Percentiles rank a stretch among this genome's conserved stretches.
phyloP scores from a whole-genome alignment of 2,329 filamentous ascomycete species.

The Remersonia thermophila region DNA sequence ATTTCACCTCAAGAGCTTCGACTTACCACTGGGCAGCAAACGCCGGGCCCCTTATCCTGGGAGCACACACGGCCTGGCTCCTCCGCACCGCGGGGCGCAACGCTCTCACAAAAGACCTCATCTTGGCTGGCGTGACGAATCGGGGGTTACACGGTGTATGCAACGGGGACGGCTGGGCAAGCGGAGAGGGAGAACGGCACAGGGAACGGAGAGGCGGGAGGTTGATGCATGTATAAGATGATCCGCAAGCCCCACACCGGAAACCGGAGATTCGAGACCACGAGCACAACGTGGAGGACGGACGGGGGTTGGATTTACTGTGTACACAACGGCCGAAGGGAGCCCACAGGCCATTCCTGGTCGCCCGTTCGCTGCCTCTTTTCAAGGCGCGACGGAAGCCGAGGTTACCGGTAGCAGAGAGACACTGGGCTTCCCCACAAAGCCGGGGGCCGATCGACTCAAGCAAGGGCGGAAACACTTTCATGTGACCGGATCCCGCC shows the following conservation, averaged over 20 bases:
- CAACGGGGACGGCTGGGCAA: neutral
- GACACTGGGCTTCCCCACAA: conserved; percentile 6
- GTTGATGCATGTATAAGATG: neutral
- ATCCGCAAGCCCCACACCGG: conserved; percentile 3
- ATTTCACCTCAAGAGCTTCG: neutral
- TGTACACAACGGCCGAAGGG: conserved; percentile 4
- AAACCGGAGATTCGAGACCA: neutral
- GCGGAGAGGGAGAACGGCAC: neutral
- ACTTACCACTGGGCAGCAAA: conserved; percentile 16
- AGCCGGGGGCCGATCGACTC: neutral
- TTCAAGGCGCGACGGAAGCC: conserved; percentile 6
- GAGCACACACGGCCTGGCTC: conserved; percentile 24
- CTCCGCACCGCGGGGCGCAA: conserved; percentile 39
- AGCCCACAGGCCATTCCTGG: neutral
- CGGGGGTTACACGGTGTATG: no score
- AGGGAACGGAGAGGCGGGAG: neutral
- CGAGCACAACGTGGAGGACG: no score
- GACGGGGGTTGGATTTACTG: conserved; percentile 1
- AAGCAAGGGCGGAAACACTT: neutral
- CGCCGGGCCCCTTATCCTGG: conserved; percentile 22
- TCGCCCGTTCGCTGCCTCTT: neutral
- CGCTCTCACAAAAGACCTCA: conserved; percentile 39
- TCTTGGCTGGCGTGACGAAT: conserved; percentile 19
- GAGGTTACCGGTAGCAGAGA: conserved; percentile 10
- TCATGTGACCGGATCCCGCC: conserved; percentile 11